Evolutionary conservation across 495 filamentous ascomycete species (phyloP), one percentile per base, ranked within the genome.

Genomic region (Lindgomyces ingoldianus): DNA sequence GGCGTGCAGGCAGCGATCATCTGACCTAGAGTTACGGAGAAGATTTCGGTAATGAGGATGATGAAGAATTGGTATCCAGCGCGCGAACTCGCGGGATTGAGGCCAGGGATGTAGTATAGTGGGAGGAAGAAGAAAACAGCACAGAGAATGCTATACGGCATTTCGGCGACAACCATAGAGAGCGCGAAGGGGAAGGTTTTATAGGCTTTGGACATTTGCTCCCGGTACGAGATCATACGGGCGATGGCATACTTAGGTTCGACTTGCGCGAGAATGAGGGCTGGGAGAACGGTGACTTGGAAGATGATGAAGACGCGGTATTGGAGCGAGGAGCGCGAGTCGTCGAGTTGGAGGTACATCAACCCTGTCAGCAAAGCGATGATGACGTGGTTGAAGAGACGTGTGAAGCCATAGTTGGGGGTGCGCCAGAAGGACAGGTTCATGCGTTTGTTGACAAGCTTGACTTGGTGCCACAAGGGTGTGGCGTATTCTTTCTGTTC

Each of bases 1-100:
- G 89, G 89, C 0, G 89, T 90, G 21, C 89, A 72, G 0, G 89
- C 84, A 0, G 87, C 82, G 21, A 92, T 78, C 48, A 81, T 81
- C 64, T 92, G 89, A 18, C 80, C 89, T 25, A 91, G 73, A 0
- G 86, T 87, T 42, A 91, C 86, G n/a, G 85, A 83, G 74, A 92
- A 91, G 22, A 91, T 70, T 68, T 92, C 89, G 1, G 85, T 89
- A 72, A 91, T 83, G 10, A 92, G 79, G 47, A 93, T 78, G 75
- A 94, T 90, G 75, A 93, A 76, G 79, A 93, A 92, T 68, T 91
- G 88, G 73, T 91, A 92, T 0, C 90, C 91, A 0, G 90, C 86
- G 4, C 90, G 83, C 14, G 72, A 75, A 0, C 84, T 66, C 2
- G 76, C 80, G 9, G 74, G 53, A 46, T 83, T 81, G 68, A 90